Evolutionary conservation across 345 rosid genomes (phyloP), one percentile per base, ranked within the genome.

Genomic region (Carallia pectinifolia): DNA sequence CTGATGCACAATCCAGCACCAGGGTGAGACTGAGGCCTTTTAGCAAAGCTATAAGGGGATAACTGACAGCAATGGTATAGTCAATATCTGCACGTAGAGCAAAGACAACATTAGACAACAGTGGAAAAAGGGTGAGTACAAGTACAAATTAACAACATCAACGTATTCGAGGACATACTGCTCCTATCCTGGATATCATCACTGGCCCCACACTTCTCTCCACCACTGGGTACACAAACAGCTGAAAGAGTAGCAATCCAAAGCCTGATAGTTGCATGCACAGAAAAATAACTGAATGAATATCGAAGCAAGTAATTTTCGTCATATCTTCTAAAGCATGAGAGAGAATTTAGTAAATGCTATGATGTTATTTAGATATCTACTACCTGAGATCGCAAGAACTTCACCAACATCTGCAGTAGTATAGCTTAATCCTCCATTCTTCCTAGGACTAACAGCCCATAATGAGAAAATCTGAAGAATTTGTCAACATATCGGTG

Each of bases 401-500:
- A 77, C 86, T 74, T 76, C 86, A 72, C 88, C 88, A 37, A 82
- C 88, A 71, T 79, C 81, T 23, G 78, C 76, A 62, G 83, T 81
- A 38, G 82, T 66, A 65, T 76, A 83, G 71, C 79, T 79, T 66
- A 85, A 64, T 54, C 89, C 89, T 0, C 86, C 85, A 61, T 68
- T 71, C 74, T 71, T 79, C 36, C 77, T 66, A 17, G 89, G 85
- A 71, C 86, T 85, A 63, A 83, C 77, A 47, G 89, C 83, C 89
- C 89, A 85, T 37, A 85, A 64, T 40, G 86, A 85, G 66, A 85
- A 85, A 44, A 85, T 81, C 89, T 85, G 78, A 50, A 63, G 54
- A 60, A 37, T 17, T 1, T 52, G 44, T 19, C 18, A 33, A 8
- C 13, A n/a, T 12, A 29, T 10, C 5, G 5, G 50, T 12, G 4